Percentiles rank a stretch among this genome's conserved stretches.
phyloP scores from a whole-genome alignment of 257 asterid species.

The Solanum paucissectum region DNA sequence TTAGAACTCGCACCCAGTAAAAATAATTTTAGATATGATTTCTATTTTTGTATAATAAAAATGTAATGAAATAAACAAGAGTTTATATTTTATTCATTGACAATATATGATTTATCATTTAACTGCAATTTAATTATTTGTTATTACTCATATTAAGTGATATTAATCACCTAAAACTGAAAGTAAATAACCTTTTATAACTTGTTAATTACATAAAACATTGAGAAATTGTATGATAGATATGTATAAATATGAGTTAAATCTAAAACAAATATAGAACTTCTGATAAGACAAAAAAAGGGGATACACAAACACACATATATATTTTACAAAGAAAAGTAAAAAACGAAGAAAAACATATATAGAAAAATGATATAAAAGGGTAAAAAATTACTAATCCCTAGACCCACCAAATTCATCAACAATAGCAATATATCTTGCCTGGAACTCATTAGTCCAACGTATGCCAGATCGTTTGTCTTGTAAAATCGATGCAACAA shows the following conservation, averaged over 20 bases:
- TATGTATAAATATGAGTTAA: neutral
- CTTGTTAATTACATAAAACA: neutral
- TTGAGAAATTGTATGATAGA: neutral
- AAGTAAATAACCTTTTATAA: too few relatives aligned
- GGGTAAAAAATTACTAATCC: neutral
- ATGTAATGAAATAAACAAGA: too few relatives aligned
- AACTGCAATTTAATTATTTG: too few relatives aligned
- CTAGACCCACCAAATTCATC: neutral
- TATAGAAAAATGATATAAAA: neutral
- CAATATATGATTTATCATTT: too few relatives aligned
- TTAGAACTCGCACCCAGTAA: too few relatives aligned
- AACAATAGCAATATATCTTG: neutral
- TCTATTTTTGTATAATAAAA: too few relatives aligned
- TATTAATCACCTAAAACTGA: neutral
- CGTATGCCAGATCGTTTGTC: neutral
- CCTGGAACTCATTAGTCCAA: neutral
- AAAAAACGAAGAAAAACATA: neutral
- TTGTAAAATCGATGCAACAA: neutral
- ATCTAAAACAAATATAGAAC: too few relatives aligned
- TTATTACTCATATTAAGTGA: too few relatives aligned
- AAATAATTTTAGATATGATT: too few relatives aligned
- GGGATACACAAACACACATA: neutral
- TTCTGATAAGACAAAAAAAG: too few relatives aligned
- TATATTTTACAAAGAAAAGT: neutral
- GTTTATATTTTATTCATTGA: too few relatives aligned